A percentile compares a stretch with the other conserved stretches of the same genome.
Evolutionary conservation across 768 basidiomycete genomes (phyloP).

Genomic region (Suillus occidentalis): DNA sequence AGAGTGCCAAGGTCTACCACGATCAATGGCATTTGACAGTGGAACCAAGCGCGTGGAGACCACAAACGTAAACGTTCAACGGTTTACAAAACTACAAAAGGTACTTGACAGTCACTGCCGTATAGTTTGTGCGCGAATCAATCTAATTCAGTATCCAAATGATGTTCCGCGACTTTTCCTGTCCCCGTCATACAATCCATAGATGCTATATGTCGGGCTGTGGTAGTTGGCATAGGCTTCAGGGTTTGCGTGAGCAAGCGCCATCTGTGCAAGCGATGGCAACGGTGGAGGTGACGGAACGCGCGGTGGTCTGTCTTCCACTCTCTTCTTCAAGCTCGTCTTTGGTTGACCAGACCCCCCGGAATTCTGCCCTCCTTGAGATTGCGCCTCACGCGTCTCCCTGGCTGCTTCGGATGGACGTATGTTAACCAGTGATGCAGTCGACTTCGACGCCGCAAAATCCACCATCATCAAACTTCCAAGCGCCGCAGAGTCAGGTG

Average conservation of each 20-base stretch:
- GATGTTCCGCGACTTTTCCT: conserved; percentile 46
- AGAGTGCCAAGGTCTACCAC: neutral
- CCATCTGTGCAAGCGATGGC: conserved; percentile 79
- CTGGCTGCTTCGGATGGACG: conserved; percentile 24
- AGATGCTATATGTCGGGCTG: conserved; percentile 84
- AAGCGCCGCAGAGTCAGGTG: conserved; percentile 46
- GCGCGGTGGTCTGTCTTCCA: conserved; percentile 65
- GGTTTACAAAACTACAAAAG: conserved; percentile 13
- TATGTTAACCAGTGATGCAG: conserved; percentile 34
- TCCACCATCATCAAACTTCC: conserved; percentile 66
- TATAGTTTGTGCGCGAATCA: neutral
- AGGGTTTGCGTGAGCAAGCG: conserved; percentile 59
- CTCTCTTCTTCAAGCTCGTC: conserved; percentile 32
- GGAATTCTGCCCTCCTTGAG: conserved; percentile 32
- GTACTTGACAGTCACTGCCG: neutral
- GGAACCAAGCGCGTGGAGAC: neutral
- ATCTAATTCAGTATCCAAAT: conserved; percentile 22
- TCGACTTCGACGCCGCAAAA: conserved; percentile 43
- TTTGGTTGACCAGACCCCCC: conserved; percentile 20
- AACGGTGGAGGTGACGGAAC: conserved; percentile 79
- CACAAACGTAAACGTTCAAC: neutral
- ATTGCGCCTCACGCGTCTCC: conserved; percentile 13
- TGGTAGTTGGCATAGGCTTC: conserved; percentile 66
- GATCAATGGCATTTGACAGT: neutral
- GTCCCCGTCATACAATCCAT: conserved; percentile 67